phyloP scores from a whole-genome alignment of 805 yeast genomes.

The Metschnikowia colocasiae region DNA sequence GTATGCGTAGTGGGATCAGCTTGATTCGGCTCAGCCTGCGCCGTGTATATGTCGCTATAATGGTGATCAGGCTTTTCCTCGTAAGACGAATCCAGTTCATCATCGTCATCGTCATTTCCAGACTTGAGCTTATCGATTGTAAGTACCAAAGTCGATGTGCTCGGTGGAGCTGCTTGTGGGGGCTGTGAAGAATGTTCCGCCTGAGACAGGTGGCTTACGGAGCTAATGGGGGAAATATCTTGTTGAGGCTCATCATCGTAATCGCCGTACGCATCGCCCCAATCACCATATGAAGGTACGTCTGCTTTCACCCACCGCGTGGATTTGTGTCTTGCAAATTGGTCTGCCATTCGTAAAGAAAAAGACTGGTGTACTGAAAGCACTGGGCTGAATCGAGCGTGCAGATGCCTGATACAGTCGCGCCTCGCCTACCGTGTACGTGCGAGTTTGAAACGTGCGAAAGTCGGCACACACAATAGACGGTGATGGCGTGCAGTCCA shows the following conservation, averaged over 20 bases:
- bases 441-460: slow-evolving; percentile 5
- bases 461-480: not conserved
- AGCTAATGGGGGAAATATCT: not conserved
- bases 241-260: slow-evolving; percentile 27
- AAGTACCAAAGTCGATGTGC: slow-evolving; percentile 25
- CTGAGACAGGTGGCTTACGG: not conserved
- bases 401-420: slow-evolving; percentile 1
- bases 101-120: not conserved
- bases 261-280: slow-evolving; percentile 37
- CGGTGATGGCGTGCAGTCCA: not conserved
- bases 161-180: not conserved
- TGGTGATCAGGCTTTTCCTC: not conserved
- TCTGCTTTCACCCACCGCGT: slow-evolving; percentile 43
- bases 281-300: slow-evolving; percentile 42
- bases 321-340: slow-evolving; percentile 41
- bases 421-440: slow-evolving; percentile 1
- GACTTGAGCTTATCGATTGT: slow-evolving; percentile 28
- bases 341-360: slow-evolving; percentile 24
- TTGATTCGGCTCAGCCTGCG: not conserved
- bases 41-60: not conserved
- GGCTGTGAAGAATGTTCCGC: not conserved
- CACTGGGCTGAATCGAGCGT: not conserved
- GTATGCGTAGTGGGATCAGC: not conserved
- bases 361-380: not conserved
- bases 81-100: slow-evolving; percentile 9